Evolutionary conservation across 2,329 filamentous ascomycete species (phyloP), one percentile per base, ranked within the genome.

Genomic region (Cladosporium halotolerans): DNA sequence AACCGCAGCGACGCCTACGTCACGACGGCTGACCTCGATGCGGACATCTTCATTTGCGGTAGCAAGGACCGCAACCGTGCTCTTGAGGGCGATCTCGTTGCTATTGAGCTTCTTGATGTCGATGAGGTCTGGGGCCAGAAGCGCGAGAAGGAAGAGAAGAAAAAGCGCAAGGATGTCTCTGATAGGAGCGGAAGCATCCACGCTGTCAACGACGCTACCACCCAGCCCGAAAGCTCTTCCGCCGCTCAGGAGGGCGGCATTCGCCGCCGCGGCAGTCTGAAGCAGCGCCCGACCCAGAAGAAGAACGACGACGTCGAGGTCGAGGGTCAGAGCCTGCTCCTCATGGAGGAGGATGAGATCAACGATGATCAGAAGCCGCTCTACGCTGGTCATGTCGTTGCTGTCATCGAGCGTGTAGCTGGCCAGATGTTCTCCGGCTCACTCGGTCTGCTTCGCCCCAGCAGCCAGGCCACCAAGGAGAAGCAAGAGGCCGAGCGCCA

Each of bases 301-400:
- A 99, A 99, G 82, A 99, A 99, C 59, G 93, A 99, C 62, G 93
- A 99, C 70, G 93, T 99, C 23, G 93, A 99, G 72, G 93, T 99
- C 28, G 93, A 99, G 70, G 93, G 93, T 23, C 93, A 99, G 72
- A 97, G 92, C 69, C 80, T 99, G 54, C 84, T 99, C 18, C 82
- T 99, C 14, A 93, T 97, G 59, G 93, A 99, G 68, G 93, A 99
- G 69, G 93, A 99, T 69, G 93, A 99, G 70, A 96, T 99, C 72
- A 97, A 89, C 63, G 93, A 99, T 66, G 93, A 97, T 69, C 88
- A 95, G 71, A 99, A 99, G 76, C 93, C 93, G 9, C 79, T 99
- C 6, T 99, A 96, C 67, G 93, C 93, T 56, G 93, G 93, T 40
- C 93, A 99, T 67, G 88, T 99, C 61, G 93, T 99, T 54, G 93